phyloP scores from a whole-genome alignment of 768 basidiomycete species.

The Agrocybe pediades region DNA sequence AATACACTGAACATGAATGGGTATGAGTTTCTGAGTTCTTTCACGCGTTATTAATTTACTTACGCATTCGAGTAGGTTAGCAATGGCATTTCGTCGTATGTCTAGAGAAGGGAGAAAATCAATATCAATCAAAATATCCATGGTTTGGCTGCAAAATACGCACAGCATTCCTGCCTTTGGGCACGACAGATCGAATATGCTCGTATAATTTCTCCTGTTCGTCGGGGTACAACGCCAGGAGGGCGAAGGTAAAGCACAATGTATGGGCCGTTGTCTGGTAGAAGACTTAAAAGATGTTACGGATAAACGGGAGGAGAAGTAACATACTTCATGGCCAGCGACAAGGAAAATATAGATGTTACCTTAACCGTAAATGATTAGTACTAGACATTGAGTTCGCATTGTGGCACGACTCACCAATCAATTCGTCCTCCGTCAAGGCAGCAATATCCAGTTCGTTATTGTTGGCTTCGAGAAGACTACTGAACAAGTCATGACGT shows the following conservation, averaged over 20 bases:
- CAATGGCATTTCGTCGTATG: slow-evolving; percentile 41
- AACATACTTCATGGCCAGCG: slow-evolving; percentile 58
- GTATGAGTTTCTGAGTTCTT: not conserved
- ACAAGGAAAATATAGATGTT: slow-evolving; percentile 57
- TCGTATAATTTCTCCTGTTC: slow-evolving; percentile 46
- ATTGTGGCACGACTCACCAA: slow-evolving; percentile 23
- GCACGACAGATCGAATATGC: slow-evolving; percentile 34
- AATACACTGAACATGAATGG: slow-evolving; percentile 36
- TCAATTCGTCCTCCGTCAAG: slow-evolving; percentile 45
- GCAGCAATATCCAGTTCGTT: slow-evolving; percentile 32
- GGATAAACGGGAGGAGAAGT: slow-evolving; percentile 33
- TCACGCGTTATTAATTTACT: slow-evolving; percentile 4
- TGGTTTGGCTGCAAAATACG: slow-evolving; percentile 10
- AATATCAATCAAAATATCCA: too few species aligned
- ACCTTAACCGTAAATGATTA: slow-evolving; percentile 21
- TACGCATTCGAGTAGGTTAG: slow-evolving; percentile 42
- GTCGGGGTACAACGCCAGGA: slow-evolving; percentile 45
- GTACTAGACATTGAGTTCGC: not conserved
- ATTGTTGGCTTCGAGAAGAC: slow-evolving; percentile 51
- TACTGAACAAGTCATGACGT: slow-evolving; percentile 53
- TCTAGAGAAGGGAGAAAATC: too few species aligned
- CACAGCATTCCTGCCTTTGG: slow-evolving; percentile 33
- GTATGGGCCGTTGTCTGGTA: slow-evolving; percentile 38
- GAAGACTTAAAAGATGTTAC: slow-evolving; percentile 37
- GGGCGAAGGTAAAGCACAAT: slow-evolving; percentile 38